Conservation (phyloP, 2,329 filamentous ascomycete genomes). For the Colletotrichum paranaense region DNA sequence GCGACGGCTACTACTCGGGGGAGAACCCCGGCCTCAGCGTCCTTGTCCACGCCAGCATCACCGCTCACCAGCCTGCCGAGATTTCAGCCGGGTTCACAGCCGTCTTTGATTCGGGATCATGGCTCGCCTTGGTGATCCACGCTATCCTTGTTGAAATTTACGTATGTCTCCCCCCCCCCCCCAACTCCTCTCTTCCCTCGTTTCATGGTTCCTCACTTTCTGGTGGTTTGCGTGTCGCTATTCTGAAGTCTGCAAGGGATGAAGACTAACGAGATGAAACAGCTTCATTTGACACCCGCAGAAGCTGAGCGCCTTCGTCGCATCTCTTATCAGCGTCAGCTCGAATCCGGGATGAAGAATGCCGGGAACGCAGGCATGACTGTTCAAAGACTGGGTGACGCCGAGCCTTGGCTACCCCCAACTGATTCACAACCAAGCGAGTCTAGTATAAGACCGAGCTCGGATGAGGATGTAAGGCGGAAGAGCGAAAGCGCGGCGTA, state of each 20-base stretch:
- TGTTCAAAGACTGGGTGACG: conserved; percentile 52
- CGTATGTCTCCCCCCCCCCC: conserved; percentile 39
- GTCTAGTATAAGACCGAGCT: conserved; percentile 10
- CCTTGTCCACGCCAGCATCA: conserved; percentile 46
- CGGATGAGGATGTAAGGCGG: conserved; percentile 1
- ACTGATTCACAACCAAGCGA: conserved; percentile 3
- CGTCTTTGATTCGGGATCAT: conserved; percentile 61
- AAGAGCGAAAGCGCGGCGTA: conserved; percentile 6
- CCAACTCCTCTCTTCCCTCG: not conserved
- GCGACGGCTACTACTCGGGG: conserved; percentile 50
- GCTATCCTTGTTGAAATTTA: conserved; percentile 37
- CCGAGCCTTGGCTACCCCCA: conserved; percentile 37
- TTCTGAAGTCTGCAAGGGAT: not conserved
- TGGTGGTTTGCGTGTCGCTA: conserved; percentile 17
- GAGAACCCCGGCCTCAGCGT: conserved; percentile 40
- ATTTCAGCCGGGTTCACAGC: conserved; percentile 55
- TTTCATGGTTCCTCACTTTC: conserved; percentile 22
- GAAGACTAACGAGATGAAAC: conserved; percentile 29
- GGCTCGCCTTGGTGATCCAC: conserved; percentile 44
- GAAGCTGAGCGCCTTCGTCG: conserved; percentile 62
- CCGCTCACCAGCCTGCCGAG: conserved; percentile 41
- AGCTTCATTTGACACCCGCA: conserved; percentile 61
- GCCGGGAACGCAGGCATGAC: conserved; percentile 58
- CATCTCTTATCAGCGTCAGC: conserved; percentile 63
- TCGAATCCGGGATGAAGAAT: conserved; percentile 60